Evolutionary conservation across 1,284 basidiomycete species (phyloP).

Genomic region (Tilletia indica): DNA sequence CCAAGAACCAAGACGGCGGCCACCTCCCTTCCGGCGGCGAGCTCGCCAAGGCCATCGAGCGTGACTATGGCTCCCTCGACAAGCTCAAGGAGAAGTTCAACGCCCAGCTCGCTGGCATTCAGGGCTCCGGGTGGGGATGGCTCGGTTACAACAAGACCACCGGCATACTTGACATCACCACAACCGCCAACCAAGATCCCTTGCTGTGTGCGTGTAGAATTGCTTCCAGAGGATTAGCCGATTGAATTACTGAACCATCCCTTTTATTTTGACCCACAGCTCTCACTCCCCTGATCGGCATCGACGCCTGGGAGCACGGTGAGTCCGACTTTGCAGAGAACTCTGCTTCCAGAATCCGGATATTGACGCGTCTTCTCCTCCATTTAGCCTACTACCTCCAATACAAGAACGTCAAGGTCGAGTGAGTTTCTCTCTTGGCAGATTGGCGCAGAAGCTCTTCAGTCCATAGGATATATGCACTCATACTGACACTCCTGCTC

Average conservation of each 20-base stretch:
- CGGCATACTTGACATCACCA: slow-evolving; percentile 48
- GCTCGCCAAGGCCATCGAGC: slow-evolving; percentile 51
- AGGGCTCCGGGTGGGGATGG: slow-evolving; percentile 55
- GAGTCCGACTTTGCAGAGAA: slow-evolving; percentile 21
- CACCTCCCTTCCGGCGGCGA: slow-evolving; percentile 37
- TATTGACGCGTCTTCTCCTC: neutral
- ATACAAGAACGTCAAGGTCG: slow-evolving; percentile 54
- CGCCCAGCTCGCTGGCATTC: slow-evolving; percentile 41
- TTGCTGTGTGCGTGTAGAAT: slow-evolving; percentile 34
- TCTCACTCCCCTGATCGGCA: slow-evolving; percentile 51
- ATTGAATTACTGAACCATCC: neutral
- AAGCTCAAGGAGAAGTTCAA: slow-evolving; percentile 47
- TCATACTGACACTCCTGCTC: neutral
- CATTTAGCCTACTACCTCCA: slow-evolving; percentile 30
- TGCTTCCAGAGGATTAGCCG: neutral
- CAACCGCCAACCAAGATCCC: slow-evolving; percentile 55
- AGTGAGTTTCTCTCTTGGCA: slow-evolving; percentile 12
- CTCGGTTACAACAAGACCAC: slow-evolving; percentile 44
- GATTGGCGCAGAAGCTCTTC: neutral
- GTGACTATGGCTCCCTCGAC: slow-evolving; percentile 52
- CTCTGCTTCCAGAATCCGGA: no score
- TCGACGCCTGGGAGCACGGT: slow-evolving; percentile 55
- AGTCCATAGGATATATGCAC: neutral
- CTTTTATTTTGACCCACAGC: slow-evolving; percentile 21
- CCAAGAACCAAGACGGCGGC: slow-evolving; percentile 47